phyloP scores from a whole-genome alignment of 1,139 yeast species.

The Debaryomyces sp. region DNA sequence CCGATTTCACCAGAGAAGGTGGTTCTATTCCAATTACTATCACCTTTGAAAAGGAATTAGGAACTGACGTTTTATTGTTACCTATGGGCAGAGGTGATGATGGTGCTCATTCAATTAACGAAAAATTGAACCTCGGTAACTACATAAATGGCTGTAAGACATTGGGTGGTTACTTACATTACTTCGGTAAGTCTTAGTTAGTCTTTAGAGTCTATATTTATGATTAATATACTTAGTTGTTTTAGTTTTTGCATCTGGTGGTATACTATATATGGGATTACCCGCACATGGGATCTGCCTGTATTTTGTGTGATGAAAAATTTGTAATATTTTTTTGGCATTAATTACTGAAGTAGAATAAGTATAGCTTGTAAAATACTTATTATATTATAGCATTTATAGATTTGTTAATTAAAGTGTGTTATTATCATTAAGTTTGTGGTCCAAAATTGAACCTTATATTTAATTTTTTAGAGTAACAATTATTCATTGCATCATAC shows the following conservation, averaged over 20 bases:
- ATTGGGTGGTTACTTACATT: constrained; percentile 90
- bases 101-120: constrained; percentile 98
- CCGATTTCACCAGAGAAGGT: constrained; percentile 97
- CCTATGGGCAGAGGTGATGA: constrained; percentile 99
- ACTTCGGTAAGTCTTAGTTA: constrained; percentile 53
- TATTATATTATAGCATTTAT: constrained; percentile 2
- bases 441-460: not conserved
- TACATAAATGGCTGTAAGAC: constrained; percentile 94
- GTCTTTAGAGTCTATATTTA: not conserved
- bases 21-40: constrained; percentile 97
- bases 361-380: constrained; percentile 1
- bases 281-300: constrained; percentile 4
- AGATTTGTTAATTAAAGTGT: constrained; percentile 4
- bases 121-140: constrained; percentile 85
- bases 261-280: not conserved
- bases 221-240: not conserved
- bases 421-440: constrained; percentile 1
- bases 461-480: not conserved
- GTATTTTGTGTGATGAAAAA: constrained; percentile 8
- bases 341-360: not conserved
- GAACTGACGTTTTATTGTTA: constrained; percentile 81
- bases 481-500: constrained; percentile 1
- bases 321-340: constrained; percentile 4
- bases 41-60: constrained; percentile 84
- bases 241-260: not conserved